These are phyloP conservation scores for Adansonia gregorii DNA, from an alignment of 441 rosid species.

Conservation along the genomic window DNA sequence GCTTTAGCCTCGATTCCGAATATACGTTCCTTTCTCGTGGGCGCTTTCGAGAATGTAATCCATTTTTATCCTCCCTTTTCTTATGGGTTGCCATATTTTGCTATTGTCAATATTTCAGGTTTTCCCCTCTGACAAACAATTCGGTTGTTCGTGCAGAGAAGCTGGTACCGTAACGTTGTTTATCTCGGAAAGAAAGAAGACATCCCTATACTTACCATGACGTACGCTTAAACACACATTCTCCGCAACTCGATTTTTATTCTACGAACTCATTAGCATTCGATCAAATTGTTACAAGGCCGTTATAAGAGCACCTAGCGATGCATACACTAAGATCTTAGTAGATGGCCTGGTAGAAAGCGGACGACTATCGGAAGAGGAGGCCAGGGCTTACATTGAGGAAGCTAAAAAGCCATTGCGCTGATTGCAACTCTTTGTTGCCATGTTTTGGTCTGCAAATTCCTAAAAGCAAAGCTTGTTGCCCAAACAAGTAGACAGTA, in stretches of 20 bases:
- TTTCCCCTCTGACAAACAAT: background rate
- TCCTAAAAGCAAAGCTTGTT: background rate
- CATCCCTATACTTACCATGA: conserved; percentile 80
- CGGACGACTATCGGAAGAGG: conserved; percentile 56
- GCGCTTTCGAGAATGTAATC: conserved; percentile 67
- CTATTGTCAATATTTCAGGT: background rate
- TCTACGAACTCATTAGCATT: background rate
- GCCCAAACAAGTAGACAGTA: background rate
- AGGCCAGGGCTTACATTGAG: conserved; percentile 64
- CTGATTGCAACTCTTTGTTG: conserved; percentile 1
- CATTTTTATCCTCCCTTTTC: background rate
- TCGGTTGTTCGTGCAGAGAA: conserved; percentile 47
- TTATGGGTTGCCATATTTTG: background rate
- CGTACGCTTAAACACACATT: conserved; percentile 46
- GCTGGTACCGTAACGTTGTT: conserved; percentile 75
- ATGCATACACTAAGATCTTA: no score
- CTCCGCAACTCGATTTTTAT: background rate
- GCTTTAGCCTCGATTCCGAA: conserved; percentile 44
- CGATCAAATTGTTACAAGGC: no score
- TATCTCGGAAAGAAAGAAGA: conserved; percentile 66
- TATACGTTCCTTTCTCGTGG: conserved; percentile 55
- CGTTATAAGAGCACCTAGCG: no score
- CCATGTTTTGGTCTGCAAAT: background rate
- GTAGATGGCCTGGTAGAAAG: conserved; percentile 79
- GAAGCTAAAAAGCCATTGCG: conserved; percentile 58